Conservation (phyloP, 768 basidiomycete genomes). For the Nidularia sp. region DNA sequence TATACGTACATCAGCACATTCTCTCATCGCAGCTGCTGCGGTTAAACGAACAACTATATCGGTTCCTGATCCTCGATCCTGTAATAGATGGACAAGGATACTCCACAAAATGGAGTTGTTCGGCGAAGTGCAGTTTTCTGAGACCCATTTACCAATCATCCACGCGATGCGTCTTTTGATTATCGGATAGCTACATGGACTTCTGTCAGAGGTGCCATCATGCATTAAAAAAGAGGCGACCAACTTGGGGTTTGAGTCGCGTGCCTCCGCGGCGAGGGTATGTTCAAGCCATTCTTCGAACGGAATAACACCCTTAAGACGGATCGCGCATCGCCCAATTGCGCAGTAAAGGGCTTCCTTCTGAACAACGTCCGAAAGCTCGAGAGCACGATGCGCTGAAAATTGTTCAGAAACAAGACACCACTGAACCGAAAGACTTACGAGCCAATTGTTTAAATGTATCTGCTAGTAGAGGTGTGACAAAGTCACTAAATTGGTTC, state of each 20-base stretch:
- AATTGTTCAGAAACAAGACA: constrained; percentile 1
- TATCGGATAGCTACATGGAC: constrained; percentile 67
- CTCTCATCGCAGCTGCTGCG: constrained; percentile 72
- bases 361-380: constrained; percentile 61
- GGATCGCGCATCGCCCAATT: constrained; percentile 73
- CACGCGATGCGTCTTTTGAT: constrained; percentile 95
- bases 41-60: constrained; percentile 87
- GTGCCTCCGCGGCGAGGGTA: constrained; percentile 56
- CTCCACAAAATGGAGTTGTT: constrained; percentile 74
- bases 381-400: constrained; percentile 41
- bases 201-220: constrained; percentile 2
- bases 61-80: constrained; percentile 63
- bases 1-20: constrained; percentile 77
- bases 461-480: constrained; percentile 59
- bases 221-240: constrained; percentile 8
- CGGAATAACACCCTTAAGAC: constrained; percentile 58
- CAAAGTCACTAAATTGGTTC: constrained; percentile 63
- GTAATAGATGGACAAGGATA: constrained; percentile 71
- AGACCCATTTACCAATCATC: constrained; percentile 88
- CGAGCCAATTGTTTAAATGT: constrained; percentile 62
- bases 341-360: constrained; percentile 90
- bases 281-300: constrained; percentile 69
- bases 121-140: constrained; percentile 57
- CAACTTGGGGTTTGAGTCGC: constrained; percentile 55
- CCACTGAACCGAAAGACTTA: constrained; percentile 22